Evolutionary conservation across 306 rosid species (phyloP).

Genomic region (Cajanus cajan): DNA sequence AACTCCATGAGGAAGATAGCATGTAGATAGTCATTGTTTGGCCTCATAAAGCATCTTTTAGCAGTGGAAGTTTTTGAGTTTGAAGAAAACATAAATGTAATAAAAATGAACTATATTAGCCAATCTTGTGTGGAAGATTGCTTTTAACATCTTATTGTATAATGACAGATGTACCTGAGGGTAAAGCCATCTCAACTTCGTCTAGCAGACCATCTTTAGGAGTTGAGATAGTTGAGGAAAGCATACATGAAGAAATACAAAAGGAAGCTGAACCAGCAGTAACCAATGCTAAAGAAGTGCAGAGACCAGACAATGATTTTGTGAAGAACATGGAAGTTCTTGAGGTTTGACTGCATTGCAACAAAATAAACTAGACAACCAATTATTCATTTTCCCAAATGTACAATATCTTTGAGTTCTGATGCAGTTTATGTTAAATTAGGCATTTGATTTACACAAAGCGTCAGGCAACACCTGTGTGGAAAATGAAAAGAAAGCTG

Average conservation of each 20-base stretch:
- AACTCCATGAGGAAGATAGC: not conserved
- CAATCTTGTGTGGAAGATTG: not conserved
- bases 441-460: conserved; percentile 24
- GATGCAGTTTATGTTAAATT: conserved; percentile 17
- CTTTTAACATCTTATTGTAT: not conserved
- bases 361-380: not conserved
- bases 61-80: not conserved
- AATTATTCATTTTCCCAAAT: not conserved
- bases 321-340: not conserved
- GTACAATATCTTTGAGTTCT: not conserved
- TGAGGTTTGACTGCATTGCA: conserved; percentile 29
- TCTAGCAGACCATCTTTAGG: not conserved
- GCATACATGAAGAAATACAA: conserved; percentile 12
- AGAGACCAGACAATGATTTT: not conserved
- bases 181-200: not conserved
- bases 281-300: not conserved
- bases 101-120: not conserved
- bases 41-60: not conserved
- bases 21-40: not conserved
- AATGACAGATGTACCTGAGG: not conserved
- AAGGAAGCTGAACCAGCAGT: not conserved
- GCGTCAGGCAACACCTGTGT: not conserved
- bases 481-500: not conserved
- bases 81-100: not conserved
- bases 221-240: not conserved